Base-by-base conservation (phyloP, 129 eudicot species). In the Pulicaria dysenterica region DNA sequence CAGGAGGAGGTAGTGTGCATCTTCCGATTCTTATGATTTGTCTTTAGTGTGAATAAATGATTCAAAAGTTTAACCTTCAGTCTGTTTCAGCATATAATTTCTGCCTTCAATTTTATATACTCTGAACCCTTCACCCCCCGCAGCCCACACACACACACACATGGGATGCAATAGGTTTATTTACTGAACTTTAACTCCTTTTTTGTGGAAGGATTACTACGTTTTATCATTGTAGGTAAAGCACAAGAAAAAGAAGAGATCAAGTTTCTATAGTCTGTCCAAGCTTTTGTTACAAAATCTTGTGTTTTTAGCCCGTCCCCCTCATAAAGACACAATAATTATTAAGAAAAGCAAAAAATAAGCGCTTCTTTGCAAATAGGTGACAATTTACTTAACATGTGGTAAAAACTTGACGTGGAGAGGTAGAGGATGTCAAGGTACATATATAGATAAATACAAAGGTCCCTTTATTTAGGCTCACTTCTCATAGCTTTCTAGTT, bases 1-100 rank as follows among this genome's bases (percentile, higher is more conserved):
- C 99, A 94, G 62, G 97, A 90, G 63, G 99, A 90, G 97, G 93
- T 84, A 38, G 75, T 31, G 63, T 40, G 17, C 48, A 39, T 17
- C 8, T 69, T 54, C 14, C 34, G 47, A n/a, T 24, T 17, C 72
- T 51, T 64, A 41, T 51, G 41, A 31, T 34, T 31, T 58, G 46
- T 72, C 58, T 34, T 38, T 58, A 14, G 56, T 2, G 31, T 8
- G 9, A 36, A 70, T 41, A 17, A 70, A 54, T 24, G 37, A 6
- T 13, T 68, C 38, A 1, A 8, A 68, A 17, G 54, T 39, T 42
- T 43, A 45, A 53, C 40, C 10, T 43, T 43, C 47, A 43, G 8
- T 43, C 7, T 9, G 7, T 43, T 24, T 24, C 31, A 24, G 31
- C 31, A 24, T 24, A 24, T n/a, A 24, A 24, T 24, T 24, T 24